phyloP scores from a whole-genome alignment of 768 basidiomycete genomes.

The Boletus tomentosulus region DNA sequence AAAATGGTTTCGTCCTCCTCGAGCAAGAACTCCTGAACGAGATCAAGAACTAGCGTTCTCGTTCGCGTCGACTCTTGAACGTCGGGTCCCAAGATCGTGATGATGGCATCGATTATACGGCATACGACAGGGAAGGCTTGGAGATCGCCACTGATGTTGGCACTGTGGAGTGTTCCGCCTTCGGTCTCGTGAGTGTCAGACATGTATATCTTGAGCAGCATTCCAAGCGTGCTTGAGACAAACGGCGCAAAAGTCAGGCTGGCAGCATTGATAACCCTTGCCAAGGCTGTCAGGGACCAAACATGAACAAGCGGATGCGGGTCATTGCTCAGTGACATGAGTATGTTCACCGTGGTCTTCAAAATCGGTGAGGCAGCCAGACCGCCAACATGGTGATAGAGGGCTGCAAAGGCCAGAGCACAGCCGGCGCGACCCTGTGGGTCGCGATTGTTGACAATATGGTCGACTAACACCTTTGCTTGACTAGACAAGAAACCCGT shows the following conservation, averaged over 20 bases:
- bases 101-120: slow-evolving; percentile 87
- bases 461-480: slow-evolving; percentile 87
- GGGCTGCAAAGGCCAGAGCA: slow-evolving; percentile 86
- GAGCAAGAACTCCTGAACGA: slow-evolving; percentile 79
- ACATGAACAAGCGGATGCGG: slow-evolving; percentile 96
- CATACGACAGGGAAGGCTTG: slow-evolving; percentile 91
- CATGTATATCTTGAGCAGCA: slow-evolving; percentile 87
- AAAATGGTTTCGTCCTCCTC: slow-evolving; percentile 86
- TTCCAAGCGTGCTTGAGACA: slow-evolving; percentile 81
- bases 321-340: slow-evolving; percentile 93
- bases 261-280: slow-evolving; percentile 85
- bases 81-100: slow-evolving; percentile 92
- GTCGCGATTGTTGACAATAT: slow-evolving; percentile 91
- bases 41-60: slow-evolving; percentile 74
- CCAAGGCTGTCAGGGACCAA: slow-evolving; percentile 83
- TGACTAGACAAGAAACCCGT: slow-evolving; percentile 81
- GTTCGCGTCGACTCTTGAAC: slow-evolving; percentile 83
- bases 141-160: slow-evolving; percentile 85
- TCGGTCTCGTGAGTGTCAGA: slow-evolving; percentile 90
- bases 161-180: slow-evolving; percentile 77
- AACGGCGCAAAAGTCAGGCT: slow-evolving; percentile 89
- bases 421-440: slow-evolving; percentile 92
- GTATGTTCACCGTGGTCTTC: slow-evolving; percentile 92
- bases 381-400: slow-evolving; percentile 89
- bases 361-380: slow-evolving; percentile 92